These are phyloP conservation scores for Lentinula sp. DNA, from an alignment of 768 basidiomycete genomes.

Conservation along the genomic window DNA sequence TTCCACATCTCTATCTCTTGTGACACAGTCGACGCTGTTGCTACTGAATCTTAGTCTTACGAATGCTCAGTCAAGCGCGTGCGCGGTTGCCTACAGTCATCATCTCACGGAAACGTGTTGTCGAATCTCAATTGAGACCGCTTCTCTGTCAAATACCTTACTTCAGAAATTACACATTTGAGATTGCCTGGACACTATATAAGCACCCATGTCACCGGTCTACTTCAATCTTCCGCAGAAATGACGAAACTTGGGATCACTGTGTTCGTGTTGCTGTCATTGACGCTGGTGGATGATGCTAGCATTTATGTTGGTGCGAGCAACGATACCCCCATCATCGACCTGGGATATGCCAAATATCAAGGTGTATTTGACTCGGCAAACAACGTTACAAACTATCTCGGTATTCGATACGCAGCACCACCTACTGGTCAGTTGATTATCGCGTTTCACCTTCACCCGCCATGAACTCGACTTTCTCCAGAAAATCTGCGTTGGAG, in stretches of 20 bases:
- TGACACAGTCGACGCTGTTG: no score
- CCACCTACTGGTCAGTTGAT: conserved; percentile 13
- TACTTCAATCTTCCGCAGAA: neutral
- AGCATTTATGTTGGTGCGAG: neutral
- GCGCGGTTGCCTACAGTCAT: no score
- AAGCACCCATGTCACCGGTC: no score
- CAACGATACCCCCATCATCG: conserved; percentile 12
- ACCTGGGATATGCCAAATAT: conserved; percentile 24
- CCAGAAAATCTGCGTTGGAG: conserved; percentile 28
- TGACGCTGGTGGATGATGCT: neutral
- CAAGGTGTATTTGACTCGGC: conserved; percentile 18
- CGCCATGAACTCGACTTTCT: neutral
- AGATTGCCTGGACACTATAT: no score
- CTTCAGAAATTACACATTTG: no score
- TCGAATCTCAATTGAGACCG: no score
- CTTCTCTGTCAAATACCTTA: no score
- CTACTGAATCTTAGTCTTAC: conserved; percentile 12
- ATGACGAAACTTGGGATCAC: neutral
- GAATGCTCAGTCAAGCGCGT: neutral
- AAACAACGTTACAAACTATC: conserved; percentile 16
- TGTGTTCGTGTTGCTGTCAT: neutral
- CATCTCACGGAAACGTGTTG: no score
- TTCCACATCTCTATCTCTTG: no score
- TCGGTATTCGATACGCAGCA: conserved; percentile 60
- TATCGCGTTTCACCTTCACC: neutral